These are phyloP conservation scores for Rubia peregrina DNA, from an alignment of 305 asterid species.

Conservation along the genomic window DNA sequence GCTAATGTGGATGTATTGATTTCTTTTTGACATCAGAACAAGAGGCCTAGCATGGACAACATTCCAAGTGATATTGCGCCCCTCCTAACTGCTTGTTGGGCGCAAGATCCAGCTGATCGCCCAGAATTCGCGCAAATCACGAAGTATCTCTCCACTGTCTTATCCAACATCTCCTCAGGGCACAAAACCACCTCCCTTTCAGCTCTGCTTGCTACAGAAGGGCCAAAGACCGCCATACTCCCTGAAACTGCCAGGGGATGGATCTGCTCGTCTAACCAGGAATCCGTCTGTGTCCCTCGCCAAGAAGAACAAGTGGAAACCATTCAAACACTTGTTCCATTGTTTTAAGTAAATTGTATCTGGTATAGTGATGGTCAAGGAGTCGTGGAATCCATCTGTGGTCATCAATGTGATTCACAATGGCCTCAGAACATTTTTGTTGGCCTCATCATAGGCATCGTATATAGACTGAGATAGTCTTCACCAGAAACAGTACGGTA, in stretches of 20 bases:
- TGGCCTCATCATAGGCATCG: constrained; percentile 5
- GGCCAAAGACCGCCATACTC: constrained; percentile 17
- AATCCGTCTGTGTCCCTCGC: neutral
- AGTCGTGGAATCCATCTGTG: too few relatives aligned
- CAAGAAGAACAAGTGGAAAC: constrained; percentile 18
- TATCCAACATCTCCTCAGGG: constrained; percentile 20
- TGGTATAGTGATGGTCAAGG: too few relatives aligned
- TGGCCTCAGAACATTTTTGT: neutral
- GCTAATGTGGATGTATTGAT: neutral
- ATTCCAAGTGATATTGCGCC: constrained; percentile 45
- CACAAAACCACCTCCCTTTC: constrained; percentile 15
- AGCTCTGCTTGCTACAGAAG: constrained; percentile 17
- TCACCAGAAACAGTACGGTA: neutral
- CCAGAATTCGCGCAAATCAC: constrained; percentile 57
- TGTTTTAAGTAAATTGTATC: neutral
- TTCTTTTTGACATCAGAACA: constrained; percentile 33
- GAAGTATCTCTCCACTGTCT: constrained; percentile 25
- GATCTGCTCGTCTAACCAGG: constrained; percentile 20
- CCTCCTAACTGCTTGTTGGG: constrained; percentile 53
- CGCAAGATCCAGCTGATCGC: constrained; percentile 47
- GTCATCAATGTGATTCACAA: neutral
- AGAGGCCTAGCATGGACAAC: constrained; percentile 45
- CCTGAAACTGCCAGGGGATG: constrained; percentile 23
- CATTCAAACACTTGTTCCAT: constrained; percentile 26
- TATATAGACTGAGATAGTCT: neutral